Evolutionary conservation across 2,329 filamentous ascomycete genomes (phyloP).

Genomic region (Neocucurbitaria cava): DNA sequence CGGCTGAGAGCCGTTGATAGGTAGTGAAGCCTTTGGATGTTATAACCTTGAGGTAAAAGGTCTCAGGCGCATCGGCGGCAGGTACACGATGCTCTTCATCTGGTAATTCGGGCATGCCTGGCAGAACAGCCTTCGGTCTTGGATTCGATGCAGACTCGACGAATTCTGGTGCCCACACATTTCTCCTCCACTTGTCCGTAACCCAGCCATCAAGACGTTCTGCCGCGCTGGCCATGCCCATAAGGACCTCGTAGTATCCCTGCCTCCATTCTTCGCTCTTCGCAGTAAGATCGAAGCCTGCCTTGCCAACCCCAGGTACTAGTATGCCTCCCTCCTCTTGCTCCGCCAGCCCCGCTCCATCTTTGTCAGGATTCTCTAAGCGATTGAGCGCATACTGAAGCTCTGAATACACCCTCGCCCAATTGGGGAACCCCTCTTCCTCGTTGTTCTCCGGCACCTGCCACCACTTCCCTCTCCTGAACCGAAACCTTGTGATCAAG

Average conservation of each 20-base stretch:
- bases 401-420: conserved; percentile 69
- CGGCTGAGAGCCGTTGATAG: conserved; percentile 81
- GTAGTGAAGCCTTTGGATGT: conserved; percentile 79
- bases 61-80: conserved; percentile 72
- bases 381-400: conserved; percentile 67
- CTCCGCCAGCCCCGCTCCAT: conserved; percentile 70
- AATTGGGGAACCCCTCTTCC: conserved; percentile 70
- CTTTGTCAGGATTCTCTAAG: conserved; percentile 72
- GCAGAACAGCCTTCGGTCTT: conserved; percentile 74
- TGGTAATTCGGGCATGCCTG: conserved; percentile 69
- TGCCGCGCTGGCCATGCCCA: conserved; percentile 76
- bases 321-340: conserved; percentile 60
- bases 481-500: conserved; percentile 70
- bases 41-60: conserved; percentile 81
- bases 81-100: conserved; percentile 76
- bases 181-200: conserved; percentile 65
- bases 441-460: conserved; percentile 63
- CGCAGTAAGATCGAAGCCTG: conserved; percentile 71
- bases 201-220: conserved; percentile 85
- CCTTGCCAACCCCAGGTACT: conserved; percentile 45
- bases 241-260: conserved; percentile 83
- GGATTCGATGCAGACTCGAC: conserved; percentile 86
- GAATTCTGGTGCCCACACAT: conserved; percentile 74
- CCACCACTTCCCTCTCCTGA: conserved; percentile 63
- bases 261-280: conserved; percentile 86